Evolutionary conservation across 768 basidiomycete species (phyloP).

Genomic region (Lentinula edodes): DNA sequence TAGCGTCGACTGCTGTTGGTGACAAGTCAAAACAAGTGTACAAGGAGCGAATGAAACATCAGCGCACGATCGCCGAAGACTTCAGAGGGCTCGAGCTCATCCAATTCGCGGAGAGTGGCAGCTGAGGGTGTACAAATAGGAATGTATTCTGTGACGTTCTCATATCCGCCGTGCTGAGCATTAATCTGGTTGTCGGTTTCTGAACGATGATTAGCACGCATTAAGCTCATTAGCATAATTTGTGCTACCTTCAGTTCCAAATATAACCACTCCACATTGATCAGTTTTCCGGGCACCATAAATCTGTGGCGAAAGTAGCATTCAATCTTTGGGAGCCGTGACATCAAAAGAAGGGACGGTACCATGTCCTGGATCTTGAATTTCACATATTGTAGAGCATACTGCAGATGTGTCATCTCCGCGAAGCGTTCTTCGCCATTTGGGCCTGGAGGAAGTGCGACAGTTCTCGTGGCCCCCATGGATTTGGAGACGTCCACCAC

Average conservation of each 20-base stretch:
- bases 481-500: conserved; percentile 84
- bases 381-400: conserved; percentile 82
- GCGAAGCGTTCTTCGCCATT: conserved; percentile 43
- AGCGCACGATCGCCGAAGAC: conserved; percentile 62
- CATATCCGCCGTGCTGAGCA: conserved; percentile 60
- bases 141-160: conserved; percentile 67
- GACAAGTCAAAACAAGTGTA: background rate
- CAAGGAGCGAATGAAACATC: background rate
- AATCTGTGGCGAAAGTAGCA: conserved; percentile 47
- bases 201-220: conserved; percentile 19
- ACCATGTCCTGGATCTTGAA: conserved; percentile 93
- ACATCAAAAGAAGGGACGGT: conserved; percentile 1
- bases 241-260: conserved; percentile 70
- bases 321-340: background rate
- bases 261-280: conserved; percentile 83
- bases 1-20: conserved; percentile 68
- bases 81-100: conserved; percentile 50
- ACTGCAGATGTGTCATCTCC: conserved; percentile 75
- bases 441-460: conserved; percentile 50
- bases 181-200: conserved; percentile 66
- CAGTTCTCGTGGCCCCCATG: conserved; percentile 63
- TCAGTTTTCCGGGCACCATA: conserved; percentile 91
- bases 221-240: background rate
- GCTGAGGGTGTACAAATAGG: conserved; percentile 63
- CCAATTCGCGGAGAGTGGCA: conserved; percentile 59